phyloP scores from a whole-genome alignment of 768 basidiomycete genomes.

The Russula sp. region DNA sequence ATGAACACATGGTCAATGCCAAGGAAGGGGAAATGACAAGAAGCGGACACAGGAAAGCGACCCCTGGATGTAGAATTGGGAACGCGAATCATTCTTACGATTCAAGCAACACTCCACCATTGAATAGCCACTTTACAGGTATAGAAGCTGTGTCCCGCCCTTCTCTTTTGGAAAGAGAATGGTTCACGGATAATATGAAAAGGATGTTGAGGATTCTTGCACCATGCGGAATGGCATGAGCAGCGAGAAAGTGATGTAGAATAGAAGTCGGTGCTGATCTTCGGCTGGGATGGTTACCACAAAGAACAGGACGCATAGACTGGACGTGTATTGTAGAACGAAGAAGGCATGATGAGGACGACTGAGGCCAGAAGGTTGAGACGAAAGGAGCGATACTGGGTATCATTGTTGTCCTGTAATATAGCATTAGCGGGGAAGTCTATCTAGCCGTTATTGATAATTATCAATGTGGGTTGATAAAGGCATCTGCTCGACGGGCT shows the following conservation, averaged over 20 bases:
- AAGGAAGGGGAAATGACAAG: no score
- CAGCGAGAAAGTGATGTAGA: conserved; percentile 53
- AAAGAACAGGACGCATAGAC: conserved; percentile 32
- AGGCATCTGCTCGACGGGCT: no score
- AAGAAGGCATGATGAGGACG: conserved; percentile 47
- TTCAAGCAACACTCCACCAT: conserved; percentile 68
- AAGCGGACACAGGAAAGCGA: conserved; percentile 32
- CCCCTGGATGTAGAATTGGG: conserved; percentile 42
- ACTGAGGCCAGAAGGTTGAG: conserved; percentile 63
- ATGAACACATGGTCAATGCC: background rate
- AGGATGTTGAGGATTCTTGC: conserved; percentile 71
- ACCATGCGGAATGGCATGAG: conserved; percentile 72
- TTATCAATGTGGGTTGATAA: no score
- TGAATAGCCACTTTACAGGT: conserved; percentile 69
- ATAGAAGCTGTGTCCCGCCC: conserved; percentile 39
- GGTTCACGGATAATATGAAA: conserved; percentile 64
- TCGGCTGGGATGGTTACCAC: conserved; percentile 26
- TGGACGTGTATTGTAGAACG: conserved; percentile 42
- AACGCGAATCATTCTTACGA: conserved; percentile 66
- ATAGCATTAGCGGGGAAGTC: background rate
- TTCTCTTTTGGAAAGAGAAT: conserved; percentile 45
- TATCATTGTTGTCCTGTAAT: conserved; percentile 82
- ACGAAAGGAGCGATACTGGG: conserved; percentile 85
- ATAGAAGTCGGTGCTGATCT: conserved; percentile 40
- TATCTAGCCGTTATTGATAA: background rate